A percentile compares a stretch with the other conserved stretches of the same genome.
These are phyloP conservation scores for Aspergillus candidus DNA, from an alignment of 2,329 filamentous ascomycete species.

Conservation along the genomic window DNA sequence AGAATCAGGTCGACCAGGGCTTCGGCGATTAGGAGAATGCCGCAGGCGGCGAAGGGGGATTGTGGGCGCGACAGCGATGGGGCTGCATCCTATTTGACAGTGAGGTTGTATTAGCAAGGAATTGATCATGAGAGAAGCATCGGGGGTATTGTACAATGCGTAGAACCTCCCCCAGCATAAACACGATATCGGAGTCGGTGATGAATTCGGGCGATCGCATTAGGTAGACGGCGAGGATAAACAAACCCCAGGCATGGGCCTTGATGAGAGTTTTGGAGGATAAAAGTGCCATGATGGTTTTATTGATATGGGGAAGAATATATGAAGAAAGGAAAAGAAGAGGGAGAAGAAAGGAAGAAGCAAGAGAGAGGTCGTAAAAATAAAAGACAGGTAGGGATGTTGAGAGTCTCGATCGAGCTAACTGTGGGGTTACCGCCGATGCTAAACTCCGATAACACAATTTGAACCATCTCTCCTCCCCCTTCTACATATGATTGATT, in stretches of 20 bases:
- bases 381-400: too few species aligned
- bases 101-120: conserved; percentile 5
- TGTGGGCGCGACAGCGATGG: conserved; percentile 63
- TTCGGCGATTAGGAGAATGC: conserved; percentile 65
- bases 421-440: not conserved
- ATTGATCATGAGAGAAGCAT: too few species aligned
- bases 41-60: conserved; percentile 60
- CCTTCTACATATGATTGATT: too few species aligned
- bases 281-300: conserved; percentile 65
- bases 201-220: conserved; percentile 65
- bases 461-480: too few species aligned
- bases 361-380: conserved; percentile 1
- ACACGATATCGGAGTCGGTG: conserved; percentile 73
- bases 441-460: conserved; percentile 10
- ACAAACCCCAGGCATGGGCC: conserved; percentile 73
- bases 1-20: conserved; percentile 60
- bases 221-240: conserved; percentile 79
- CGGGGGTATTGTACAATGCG: conserved; percentile 54
- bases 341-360: not conserved
- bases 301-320: not conserved
- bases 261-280: conserved; percentile 76
- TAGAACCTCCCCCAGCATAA: conserved; percentile 76
- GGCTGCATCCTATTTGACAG: conserved; percentile 41
- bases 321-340: too few species aligned
- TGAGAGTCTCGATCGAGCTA: conserved; percentile 2